Percentiles rank a stretch among this genome's conserved stretches.
Conservation (phyloP, 2,329 filamentous ascomycete genomes). For the Alternaria brassicae region DNA sequence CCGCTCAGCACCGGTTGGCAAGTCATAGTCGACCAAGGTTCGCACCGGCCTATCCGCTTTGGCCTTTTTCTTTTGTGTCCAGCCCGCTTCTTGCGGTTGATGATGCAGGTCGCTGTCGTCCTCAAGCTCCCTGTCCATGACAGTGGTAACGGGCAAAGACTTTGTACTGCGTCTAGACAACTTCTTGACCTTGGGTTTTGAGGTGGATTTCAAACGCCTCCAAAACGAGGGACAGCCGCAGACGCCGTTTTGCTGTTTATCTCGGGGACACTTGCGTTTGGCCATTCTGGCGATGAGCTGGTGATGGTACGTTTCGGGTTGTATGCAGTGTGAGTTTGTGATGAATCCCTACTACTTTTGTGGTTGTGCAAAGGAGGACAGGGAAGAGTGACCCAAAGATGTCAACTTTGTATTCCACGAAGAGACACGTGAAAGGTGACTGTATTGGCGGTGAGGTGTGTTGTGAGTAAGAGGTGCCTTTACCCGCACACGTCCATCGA, state of each 20-base stretch:
- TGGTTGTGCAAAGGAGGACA: background rate
- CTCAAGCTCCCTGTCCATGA: background rate
- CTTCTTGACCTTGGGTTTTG: background rate
- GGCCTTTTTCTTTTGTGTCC: background rate
- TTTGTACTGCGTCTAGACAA: background rate
- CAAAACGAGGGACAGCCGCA: conserved; percentile 40
- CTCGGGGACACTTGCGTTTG: conserved; percentile 13
- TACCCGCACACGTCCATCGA: background rate
- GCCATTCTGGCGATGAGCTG: background rate
- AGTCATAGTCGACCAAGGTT: conserved; percentile 15
- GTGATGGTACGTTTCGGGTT: background rate
- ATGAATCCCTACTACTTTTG: background rate
- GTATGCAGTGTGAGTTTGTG: background rate
- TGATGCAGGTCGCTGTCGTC: background rate
- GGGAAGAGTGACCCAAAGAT: background rate
- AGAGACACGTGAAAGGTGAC: background rate
- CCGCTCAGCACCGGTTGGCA: conserved; percentile 24
- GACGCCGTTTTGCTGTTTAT: conserved; percentile 25
- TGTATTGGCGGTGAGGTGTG: background rate
- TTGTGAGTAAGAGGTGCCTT: background rate
- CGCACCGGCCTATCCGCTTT: background rate
- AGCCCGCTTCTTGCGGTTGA: background rate
- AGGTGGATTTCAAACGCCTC: conserved; percentile 2
- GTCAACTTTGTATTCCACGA: background rate
- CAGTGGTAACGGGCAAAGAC: too few relatives aligned